Base-by-base conservation (phyloP, 768 basidiomycete species). In the Pisolithus tinctorius region DNA sequence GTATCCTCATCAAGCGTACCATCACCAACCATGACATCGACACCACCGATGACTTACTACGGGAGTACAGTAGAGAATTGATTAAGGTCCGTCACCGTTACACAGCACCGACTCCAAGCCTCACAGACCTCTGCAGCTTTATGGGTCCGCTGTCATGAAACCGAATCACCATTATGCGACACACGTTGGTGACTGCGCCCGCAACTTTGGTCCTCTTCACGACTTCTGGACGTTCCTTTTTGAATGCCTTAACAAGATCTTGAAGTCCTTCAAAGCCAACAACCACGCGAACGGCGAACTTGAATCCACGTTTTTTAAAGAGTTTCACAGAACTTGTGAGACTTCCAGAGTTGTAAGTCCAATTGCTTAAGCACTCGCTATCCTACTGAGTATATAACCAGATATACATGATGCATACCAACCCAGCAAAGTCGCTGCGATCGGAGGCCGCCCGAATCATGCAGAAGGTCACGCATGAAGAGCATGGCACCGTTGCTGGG, bases 161-260 rank as follows among this genome's bases (percentile, higher is more conserved):
- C 73, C 68, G 4, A 74, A 73, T 51, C 67, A 70, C 41, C 73
- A 74, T 47, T 73, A 66, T 29, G 57, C 61, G 0, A 68, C 60
- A 1, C 72, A 74, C 39, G 59, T 67, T 0, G 36, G 58, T 0
- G 58, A 53, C 0, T 61, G 53, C 41, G 53, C 68, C 0, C 55
- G 53, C 0, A 63, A 69, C 39, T 20, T 20, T 20, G 20, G 20
- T 20, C 20, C 20, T 2, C 20, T 20, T 20, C 20, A 20, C 2
- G 20, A 20, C 20, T 20, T 20, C 20, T 20, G 20, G 20, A 20
- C 20, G 2, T 20, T 20, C 2, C 20, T 20, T 20, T 20, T 20
- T 20, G 20, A 20, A 20, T 20, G 20, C 20, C 20, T 20, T 2
- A 20, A 20, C 20, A 20, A 20, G 20, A 20, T 20, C 20, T 20